Percentiles rank a stretch among this genome's conserved stretches.
phyloP scores from a whole-genome alignment of 2,329 filamentous ascomycete genomes.

The Hymenoscyphus linearis region DNA sequence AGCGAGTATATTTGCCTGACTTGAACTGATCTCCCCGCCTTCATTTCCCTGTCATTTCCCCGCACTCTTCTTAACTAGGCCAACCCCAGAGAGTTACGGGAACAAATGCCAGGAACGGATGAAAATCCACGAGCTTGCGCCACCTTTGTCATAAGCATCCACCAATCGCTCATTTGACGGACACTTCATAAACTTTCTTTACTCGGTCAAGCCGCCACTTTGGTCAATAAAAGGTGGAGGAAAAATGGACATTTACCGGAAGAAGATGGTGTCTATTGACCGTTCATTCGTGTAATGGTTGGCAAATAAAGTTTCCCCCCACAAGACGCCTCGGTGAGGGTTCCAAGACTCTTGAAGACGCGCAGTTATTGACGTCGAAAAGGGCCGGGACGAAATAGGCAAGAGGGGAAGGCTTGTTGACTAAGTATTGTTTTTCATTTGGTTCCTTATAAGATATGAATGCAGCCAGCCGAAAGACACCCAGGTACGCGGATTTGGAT shows the following conservation, averaged over 20 bases:
- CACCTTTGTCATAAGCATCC: not conserved
- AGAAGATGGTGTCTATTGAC: not conserved
- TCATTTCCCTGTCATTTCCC: not conserved
- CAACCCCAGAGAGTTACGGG: not conserved
- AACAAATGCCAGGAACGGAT: not conserved
- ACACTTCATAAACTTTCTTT: not conserved
- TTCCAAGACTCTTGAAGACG: not conserved
- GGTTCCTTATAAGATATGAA: not conserved
- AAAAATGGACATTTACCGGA: not conserved
- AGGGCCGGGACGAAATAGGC: not conserved
- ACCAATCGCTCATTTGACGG: not conserved
- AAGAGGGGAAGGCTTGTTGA: not conserved
- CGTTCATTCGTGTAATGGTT: not conserved
- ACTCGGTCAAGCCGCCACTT: not conserved
- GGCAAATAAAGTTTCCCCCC: not conserved
- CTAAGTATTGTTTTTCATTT: not conserved
- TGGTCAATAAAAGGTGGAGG: not conserved
- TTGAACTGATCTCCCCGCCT: not conserved
- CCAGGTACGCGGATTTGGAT: not conserved
- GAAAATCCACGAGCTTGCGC: not conserved
- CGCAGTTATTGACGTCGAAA: not conserved
- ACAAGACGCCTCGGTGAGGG: not conserved
- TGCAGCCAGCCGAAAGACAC: not conserved
- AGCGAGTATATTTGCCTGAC: not conserved
- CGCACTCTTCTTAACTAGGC: not conserved